Evolutionary conservation across 2,329 filamentous ascomycete species (phyloP).

Genomic region (Cyphellophora europaea): DNA sequence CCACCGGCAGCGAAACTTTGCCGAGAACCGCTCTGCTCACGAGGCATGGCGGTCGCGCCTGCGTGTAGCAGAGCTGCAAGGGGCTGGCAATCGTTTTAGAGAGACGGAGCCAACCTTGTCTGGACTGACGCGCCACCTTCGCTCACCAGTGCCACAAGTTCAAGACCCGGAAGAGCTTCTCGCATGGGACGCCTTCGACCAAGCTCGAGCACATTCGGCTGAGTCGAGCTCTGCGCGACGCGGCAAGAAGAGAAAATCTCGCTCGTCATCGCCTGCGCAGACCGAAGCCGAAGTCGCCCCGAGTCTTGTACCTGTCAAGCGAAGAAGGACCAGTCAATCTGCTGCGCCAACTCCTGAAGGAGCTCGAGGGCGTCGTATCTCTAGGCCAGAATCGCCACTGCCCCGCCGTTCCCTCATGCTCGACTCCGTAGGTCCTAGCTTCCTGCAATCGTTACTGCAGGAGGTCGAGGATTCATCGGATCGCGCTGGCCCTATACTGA

Average conservation of each 20-base stretch:
- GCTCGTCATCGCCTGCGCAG: conserved; percentile 61
- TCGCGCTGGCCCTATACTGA: conserved; percentile 13
- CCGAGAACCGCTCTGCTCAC: conserved; percentile 45
- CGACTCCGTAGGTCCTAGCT: conserved; percentile 54
- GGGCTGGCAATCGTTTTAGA: conserved; percentile 60
- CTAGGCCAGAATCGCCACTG: conserved; percentile 20
- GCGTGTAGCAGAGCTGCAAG: conserved; percentile 70
- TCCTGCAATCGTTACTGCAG: conserved; percentile 76
- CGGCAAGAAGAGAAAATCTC: conserved; percentile 68
- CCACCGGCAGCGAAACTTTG: conserved; percentile 35
- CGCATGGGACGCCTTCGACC: conserved; percentile 87
- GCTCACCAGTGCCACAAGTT: conserved; percentile 39
- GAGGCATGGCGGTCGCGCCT: conserved; percentile 75
- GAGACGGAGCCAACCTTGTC: conserved; percentile 54
- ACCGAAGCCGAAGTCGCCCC: conserved; percentile 27
- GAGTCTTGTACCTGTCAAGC: conserved; percentile 12
- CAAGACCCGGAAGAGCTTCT: conserved; percentile 72
- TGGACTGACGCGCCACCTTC: conserved; percentile 27
- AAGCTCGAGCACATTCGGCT: conserved; percentile 61
- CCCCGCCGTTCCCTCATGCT: conserved; percentile 13
- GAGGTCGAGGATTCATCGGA: conserved; percentile 61
- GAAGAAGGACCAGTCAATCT: conserved; percentile 13
- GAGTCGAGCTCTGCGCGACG: conserved; percentile 36
- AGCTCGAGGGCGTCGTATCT: conserved; percentile 11
- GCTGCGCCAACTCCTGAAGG: conserved; percentile 5